Base-by-base conservation (phyloP, 1,139 yeast genomes). In the Ogataea hybrid region DNA sequence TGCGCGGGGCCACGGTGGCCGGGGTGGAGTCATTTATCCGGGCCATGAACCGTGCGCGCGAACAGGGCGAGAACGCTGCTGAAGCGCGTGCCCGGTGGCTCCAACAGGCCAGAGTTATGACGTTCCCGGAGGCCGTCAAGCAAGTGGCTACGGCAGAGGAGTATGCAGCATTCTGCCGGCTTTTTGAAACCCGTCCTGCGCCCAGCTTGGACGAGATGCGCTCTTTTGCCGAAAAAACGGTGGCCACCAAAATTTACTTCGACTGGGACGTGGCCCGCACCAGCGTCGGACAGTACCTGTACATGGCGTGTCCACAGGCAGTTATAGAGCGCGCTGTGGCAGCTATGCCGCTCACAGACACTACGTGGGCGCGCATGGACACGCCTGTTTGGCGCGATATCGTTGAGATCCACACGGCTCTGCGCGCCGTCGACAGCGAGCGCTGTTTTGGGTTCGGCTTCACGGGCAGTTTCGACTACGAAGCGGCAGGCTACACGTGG, bases 1-100 rank as follows among this genome's bases (percentile, higher is more conserved):
- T 78, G 39, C 63, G 71, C 21, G 84, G 84, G 28, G 70, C 70
- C 25, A 61, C 68, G 12, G 61, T 68, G 22, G 64, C 67, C 15
- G 55, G 57, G 12, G 59, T 61, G 5, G 64, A 57, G 38, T 78
- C 83, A 1, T 63, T 78, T 54, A 70, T 73, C 34, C 75, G 75
- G 38, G 66, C 63, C 2, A 55, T 79, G 32, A 58, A 60, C 22
- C 70, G 68, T 17, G 75, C 79, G 10, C 38, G 35, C 18, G 32
- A 16, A 5, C 27, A 12, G 23, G 50, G 47, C 3, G 34, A 35
- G 11, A 15, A 23, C 8, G 22, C 14, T 1, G 43, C 46, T 21
- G 35, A 33, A 4, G 50, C 44, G 5, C 37, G 52, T 10, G n/a
- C 16, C 12, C 8, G 33, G 6, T 57, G 60, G 61, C 41, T 53